Evolutionary conservation across 2,329 filamentous ascomycete species (phyloP).

Genomic region (Rutstroemia sp.): DNA sequence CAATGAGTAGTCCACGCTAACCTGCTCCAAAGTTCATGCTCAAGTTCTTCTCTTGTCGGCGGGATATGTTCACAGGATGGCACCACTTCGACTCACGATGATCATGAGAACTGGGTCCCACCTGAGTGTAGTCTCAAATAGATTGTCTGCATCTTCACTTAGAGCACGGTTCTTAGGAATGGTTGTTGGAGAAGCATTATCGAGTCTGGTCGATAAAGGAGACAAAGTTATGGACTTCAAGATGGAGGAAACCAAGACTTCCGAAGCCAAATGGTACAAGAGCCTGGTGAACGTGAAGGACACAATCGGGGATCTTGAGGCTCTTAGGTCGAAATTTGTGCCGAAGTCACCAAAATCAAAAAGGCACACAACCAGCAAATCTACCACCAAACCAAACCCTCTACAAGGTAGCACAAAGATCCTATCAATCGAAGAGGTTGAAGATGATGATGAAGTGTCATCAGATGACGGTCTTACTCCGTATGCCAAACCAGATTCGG

Average conservation of each 20-base stretch:
- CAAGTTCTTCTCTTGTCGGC: slow-evolving; percentile 72
- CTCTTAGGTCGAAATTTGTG: slow-evolving; percentile 33
- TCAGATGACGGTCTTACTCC: slow-evolving; percentile 48
- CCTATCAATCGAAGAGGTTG: slow-evolving; percentile 57
- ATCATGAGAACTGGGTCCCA: slow-evolving; percentile 67
- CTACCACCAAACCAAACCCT: slow-evolving; percentile 27
- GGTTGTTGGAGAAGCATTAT: slow-evolving; percentile 70
- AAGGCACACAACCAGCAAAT: slow-evolving; percentile 18
- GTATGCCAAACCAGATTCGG: slow-evolving; percentile 81
- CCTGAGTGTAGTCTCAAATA: slow-evolving; percentile 74
- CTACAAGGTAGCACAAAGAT: slow-evolving; percentile 30
- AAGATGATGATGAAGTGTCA: slow-evolving; percentile 46
- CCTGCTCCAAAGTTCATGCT: slow-evolving; percentile 55
- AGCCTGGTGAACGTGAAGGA: slow-evolving; percentile 57
- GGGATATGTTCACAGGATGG: slow-evolving; percentile 63
- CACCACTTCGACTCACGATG: slow-evolving; percentile 58
- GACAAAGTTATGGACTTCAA: slow-evolving; percentile 76
- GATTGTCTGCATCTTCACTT: slow-evolving; percentile 68
- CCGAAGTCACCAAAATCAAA: slow-evolving; percentile 14
- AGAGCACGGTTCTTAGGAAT: slow-evolving; percentile 80
- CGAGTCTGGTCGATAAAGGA: slow-evolving; percentile 50
- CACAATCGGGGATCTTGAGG: slow-evolving; percentile 47
- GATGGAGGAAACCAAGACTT: slow-evolving; percentile 65
- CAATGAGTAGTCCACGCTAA: not conserved
- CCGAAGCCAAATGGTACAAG: slow-evolving; percentile 71